Evolutionary conservation across 352 stramenopile genomes (phyloP), one percentile per base, ranked within the genome.

Genomic region (Peronospora destructor): DNA sequence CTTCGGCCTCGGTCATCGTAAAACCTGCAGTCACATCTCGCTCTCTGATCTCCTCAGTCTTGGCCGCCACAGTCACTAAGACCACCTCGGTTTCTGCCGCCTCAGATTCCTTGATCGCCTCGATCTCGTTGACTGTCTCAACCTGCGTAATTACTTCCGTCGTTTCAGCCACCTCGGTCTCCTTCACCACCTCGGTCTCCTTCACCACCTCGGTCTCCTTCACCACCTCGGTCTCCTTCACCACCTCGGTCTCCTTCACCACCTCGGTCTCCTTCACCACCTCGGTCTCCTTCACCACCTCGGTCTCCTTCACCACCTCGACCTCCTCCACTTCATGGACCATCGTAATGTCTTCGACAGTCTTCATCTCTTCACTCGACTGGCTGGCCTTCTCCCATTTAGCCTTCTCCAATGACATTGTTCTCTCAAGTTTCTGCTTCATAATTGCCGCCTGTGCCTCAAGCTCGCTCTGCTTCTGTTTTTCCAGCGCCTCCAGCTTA

Each of bases 401-500:
- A n/a, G 36, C 44, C 29, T 58, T 64, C 36, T 68, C 49, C 14
- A 56, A 16, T 23, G 53, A 26, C 35, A 50, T 48, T 16, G 49
- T 48, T 25, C 53, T 45, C 10, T 49, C 48, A 21, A 50, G 48
- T 30, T 71, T 73, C 11, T 58, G 39, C 37, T 43, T 48, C 36
- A 64, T 56, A 0, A 64, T 49, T 21, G 35, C 56, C 26, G 33
- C 47, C 41, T 64, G 56, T 23, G 49, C 61, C 42, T 73, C 64
- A 16, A 62, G 23, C 21, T 61, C 61, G 41, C 64, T 64, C 51
- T 61, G 55, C 35, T 72, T 72, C 32, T 71, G 51, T 29, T 70
- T 75, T 35, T 71, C 62, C 6, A 75, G 28, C 14, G 66, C 66
- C 49, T 75, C 66, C 4, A 75, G 53, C 45, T 73, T 73, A 13